These are phyloP conservation scores for Coniochaeta sp. DNA, from an alignment of 2,329 filamentous ascomycete genomes.

Conservation along the genomic window DNA sequence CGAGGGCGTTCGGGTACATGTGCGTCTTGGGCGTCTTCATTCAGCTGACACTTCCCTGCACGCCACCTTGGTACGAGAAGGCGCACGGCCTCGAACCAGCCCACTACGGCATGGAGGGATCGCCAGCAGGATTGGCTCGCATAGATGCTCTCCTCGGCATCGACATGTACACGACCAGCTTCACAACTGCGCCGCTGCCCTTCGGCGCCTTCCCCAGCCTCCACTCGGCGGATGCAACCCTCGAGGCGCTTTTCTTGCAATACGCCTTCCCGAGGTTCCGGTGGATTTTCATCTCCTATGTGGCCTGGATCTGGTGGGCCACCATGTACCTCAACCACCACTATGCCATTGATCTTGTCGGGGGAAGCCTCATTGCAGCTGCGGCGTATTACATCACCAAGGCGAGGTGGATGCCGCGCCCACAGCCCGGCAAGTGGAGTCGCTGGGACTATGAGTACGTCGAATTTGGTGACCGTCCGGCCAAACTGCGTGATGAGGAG, in stretches of 20 bases:
- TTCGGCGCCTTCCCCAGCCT: constrained; percentile 94
- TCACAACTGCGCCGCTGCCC: constrained; percentile 82
- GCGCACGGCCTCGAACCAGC: constrained; percentile 84
- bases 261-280: constrained; percentile 82
- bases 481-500: constrained; percentile 33
- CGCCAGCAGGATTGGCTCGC: constrained; percentile 79
- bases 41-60: constrained; percentile 87
- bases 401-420: constrained; percentile 70
- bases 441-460: constrained; percentile 96
- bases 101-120: constrained; percentile 85
- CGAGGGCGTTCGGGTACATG: constrained; percentile 85
- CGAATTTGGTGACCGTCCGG: constrained; percentile 61
- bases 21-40: constrained; percentile 82
- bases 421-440: constrained; percentile 77
- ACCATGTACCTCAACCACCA: constrained; percentile 98
- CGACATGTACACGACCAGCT: constrained; percentile 87
- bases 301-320: constrained; percentile 94
- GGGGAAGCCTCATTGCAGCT: constrained; percentile 70
- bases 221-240: constrained; percentile 81
- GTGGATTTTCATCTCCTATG: constrained; percentile 74
- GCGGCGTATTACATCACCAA: constrained; percentile 77
- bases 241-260: constrained; percentile 89
- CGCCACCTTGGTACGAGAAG: constrained; percentile 96
- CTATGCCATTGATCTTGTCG: constrained; percentile 90
- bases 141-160: constrained; percentile 87